Conservation (phyloP, 768 basidiomycete species). For the Exidia glandulosa region DNA sequence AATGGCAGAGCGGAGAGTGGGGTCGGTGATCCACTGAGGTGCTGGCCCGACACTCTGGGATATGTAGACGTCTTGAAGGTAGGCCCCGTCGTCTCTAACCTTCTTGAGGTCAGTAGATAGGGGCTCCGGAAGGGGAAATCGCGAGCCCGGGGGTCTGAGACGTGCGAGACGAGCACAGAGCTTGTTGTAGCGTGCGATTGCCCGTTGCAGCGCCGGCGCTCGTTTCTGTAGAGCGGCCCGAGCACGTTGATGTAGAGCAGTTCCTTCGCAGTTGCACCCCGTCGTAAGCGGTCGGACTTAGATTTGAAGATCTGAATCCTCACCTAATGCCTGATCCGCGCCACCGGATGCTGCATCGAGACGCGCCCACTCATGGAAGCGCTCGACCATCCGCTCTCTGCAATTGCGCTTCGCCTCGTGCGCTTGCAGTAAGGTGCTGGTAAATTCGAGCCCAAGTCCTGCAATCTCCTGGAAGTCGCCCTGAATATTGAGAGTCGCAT, state of each 20-base stretch:
- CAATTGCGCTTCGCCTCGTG: conserved; percentile 30
- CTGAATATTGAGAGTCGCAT: conserved; percentile 25
- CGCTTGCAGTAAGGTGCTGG: conserved; percentile 22
- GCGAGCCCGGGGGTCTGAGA: conserved; percentile 9
- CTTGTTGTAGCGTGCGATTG: conserved; percentile 20
- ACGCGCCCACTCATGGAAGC: conserved; percentile 27
- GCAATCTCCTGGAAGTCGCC: conserved; percentile 23
- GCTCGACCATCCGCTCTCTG: conserved; percentile 19
- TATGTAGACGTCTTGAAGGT: conserved; percentile 31
- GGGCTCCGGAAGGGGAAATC: conserved; percentile 22
- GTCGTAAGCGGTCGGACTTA: background rate
- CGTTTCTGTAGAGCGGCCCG: conserved; percentile 21
- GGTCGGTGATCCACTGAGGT: conserved; percentile 25
- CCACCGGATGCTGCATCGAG: conserved; percentile 24
- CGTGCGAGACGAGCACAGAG: conserved; percentile 18
- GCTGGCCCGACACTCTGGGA: conserved; percentile 2
- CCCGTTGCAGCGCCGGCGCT: conserved; percentile 17
- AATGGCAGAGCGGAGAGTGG: conserved; percentile 21
- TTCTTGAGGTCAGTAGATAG: conserved; percentile 20
- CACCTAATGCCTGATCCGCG: conserved; percentile 22
- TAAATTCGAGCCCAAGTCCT: conserved; percentile 19
- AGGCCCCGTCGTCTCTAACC: conserved; percentile 4
- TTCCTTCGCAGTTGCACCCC: conserved; percentile 16
- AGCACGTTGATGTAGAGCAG: conserved; percentile 23
- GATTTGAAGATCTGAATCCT: background rate